Evolutionary conservation across 371 early-diverging fungal genomes (phyloP).

Genomic region (Zopfochytrium polystomum): DNA sequence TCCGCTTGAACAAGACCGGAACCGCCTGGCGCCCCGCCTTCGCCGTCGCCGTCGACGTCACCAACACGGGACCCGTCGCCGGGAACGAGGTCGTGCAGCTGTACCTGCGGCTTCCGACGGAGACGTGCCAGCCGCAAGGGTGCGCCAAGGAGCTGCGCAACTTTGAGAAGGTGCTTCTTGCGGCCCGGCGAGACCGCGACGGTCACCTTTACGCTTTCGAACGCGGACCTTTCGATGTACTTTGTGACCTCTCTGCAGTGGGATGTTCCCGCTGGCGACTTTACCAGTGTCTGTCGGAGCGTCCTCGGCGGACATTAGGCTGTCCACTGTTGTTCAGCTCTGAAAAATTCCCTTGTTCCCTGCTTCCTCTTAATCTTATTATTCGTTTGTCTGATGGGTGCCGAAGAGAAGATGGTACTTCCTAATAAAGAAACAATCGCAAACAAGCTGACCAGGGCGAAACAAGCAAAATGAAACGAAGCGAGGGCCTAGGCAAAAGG

Average conservation of each 20-base stretch:
- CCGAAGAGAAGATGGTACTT: no score
- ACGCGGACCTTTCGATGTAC: slow-evolving; percentile 1
- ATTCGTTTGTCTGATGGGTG: no score
- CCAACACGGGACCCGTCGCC: slow-evolving; percentile 47
- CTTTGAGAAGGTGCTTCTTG: slow-evolving; percentile 15
- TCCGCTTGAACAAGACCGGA: not conserved
- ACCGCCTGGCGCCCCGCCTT: not conserved
- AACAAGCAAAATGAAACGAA: no score
- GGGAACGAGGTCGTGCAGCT: slow-evolving; percentile 60
- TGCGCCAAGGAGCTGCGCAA: slow-evolving; percentile 23
- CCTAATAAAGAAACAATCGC: no score
- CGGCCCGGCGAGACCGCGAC: slow-evolving; percentile 7
- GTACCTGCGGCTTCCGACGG: slow-evolving; percentile 51
- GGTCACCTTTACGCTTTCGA: slow-evolving; percentile 4
- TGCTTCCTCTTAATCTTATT: no score
- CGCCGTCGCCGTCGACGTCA: slow-evolving; percentile 37
- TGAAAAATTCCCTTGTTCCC: no score
- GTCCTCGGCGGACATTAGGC: slow-evolving; percentile 13
- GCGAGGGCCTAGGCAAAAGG: no score
- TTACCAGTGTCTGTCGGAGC: slow-evolving; percentile 20
- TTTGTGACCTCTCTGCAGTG: slow-evolving; percentile 8
- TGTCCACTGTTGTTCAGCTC: not conserved
- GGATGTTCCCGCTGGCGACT: slow-evolving; percentile 13
- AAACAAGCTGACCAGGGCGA: no score
- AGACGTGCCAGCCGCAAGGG: slow-evolving; percentile 15